Conservation (phyloP, 345 rosid species). For the Xanthoceras sorbifolium region DNA sequence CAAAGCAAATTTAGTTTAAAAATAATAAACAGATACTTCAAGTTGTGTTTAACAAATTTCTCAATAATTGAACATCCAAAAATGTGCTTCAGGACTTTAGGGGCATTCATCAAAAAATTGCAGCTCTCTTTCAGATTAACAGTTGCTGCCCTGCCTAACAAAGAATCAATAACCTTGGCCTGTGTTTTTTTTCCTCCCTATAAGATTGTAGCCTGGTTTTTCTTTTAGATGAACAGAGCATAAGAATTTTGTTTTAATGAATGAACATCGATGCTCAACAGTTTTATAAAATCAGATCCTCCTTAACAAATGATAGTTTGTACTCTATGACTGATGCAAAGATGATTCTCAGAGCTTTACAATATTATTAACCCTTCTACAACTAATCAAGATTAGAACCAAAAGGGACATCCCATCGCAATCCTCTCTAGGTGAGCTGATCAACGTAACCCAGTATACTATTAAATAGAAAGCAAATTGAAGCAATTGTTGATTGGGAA, state of each 20-base stretch:
- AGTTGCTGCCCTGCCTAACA: not conserved
- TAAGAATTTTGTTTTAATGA: not conserved
- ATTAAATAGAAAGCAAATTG: not conserved
- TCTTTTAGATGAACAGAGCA: not conserved
- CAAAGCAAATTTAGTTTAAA: not conserved
- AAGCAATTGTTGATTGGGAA: not conserved
- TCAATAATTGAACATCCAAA: not conserved
- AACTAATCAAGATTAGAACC: not conserved
- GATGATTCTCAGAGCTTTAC: not conserved
- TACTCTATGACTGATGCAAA: not conserved
- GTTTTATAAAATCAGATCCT: not conserved
- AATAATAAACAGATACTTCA: not conserved
- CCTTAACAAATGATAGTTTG: not conserved
- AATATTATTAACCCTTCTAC: not conserved
- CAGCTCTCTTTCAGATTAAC: not conserved
- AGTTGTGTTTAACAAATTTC: constrained; percentile 6
- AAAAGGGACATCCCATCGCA: not conserved
- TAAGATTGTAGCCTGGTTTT: not conserved
- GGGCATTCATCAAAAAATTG: not conserved
- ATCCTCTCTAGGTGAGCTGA: not conserved
- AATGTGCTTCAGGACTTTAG: not conserved
- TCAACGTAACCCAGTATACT: not conserved
- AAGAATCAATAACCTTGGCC: not conserved
- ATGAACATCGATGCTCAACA: not conserved
- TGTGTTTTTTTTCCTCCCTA: not conserved